Percentiles rank a stretch among this genome's conserved stretches.
Conservation (phyloP, 2,329 filamentous ascomycete species). For the Colletotrichum sp. region DNA sequence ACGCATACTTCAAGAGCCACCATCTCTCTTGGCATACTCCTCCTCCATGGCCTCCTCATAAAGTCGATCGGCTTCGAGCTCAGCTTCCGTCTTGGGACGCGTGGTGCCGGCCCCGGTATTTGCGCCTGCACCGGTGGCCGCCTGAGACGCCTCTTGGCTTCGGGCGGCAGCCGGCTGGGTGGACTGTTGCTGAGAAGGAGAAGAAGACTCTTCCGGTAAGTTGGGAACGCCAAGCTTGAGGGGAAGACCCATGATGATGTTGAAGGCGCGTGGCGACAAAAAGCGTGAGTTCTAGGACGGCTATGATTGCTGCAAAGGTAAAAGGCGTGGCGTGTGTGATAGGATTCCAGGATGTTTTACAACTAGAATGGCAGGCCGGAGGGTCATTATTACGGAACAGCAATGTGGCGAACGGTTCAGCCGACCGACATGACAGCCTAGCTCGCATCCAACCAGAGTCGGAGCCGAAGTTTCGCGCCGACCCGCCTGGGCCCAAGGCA, state of each 20-base stretch:
- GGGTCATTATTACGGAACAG: not conserved
- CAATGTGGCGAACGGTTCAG: not conserved
- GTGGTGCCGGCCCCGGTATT: conserved; percentile 53
- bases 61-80: conserved; percentile 51
- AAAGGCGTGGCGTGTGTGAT: not conserved
- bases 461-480: not conserved
- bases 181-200: not conserved
- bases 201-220: not conserved
- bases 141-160: not conserved
- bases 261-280: not conserved
- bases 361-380: not conserved
- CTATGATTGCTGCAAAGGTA: not conserved
- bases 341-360: not conserved
- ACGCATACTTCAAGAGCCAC: conserved; percentile 41
- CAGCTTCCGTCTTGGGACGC: conserved; percentile 51
- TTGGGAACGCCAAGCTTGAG: conserved; percentile 12
- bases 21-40: conserved; percentile 59
- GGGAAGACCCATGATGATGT: conserved; percentile 31
- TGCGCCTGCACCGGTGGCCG: conserved; percentile 48
- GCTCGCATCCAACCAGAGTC: not conserved
- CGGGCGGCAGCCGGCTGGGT: not conserved
- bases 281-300: not conserved
- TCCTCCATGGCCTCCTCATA: conserved; percentile 61
- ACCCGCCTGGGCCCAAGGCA: not conserved
- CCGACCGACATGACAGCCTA: not conserved